These are phyloP conservation scores for Neoarthrinium moseri DNA, from an alignment of 2,329 filamentous ascomycete genomes.

Conservation along the genomic window DNA sequence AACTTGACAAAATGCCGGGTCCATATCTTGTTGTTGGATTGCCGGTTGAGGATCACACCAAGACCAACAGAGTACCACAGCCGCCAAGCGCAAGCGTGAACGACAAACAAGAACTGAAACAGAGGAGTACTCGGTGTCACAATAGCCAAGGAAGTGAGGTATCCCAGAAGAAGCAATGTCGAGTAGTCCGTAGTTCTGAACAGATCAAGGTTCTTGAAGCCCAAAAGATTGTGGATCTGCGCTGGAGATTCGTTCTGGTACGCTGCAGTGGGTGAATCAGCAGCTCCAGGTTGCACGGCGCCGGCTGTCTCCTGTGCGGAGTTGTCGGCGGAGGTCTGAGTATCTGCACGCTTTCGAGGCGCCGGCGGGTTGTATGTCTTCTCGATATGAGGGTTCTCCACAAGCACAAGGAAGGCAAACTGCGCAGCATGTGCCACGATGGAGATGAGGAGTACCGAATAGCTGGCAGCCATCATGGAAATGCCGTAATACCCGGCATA, in stretches of 20 bases:
- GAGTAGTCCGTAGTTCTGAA: constrained; percentile 84
- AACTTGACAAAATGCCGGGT: constrained; percentile 97
- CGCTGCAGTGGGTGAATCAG: constrained; percentile 17
- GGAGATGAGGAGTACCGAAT: constrained; percentile 95
- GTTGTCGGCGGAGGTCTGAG: constrained; percentile 15
- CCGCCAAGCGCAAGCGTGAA: constrained; percentile 79
- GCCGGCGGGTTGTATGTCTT: constrained; percentile 93
- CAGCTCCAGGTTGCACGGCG: constrained; percentile 14
- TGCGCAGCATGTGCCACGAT: constrained; percentile 92
- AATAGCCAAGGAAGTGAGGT: constrained; percentile 71
- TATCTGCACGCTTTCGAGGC: constrained; percentile 57
- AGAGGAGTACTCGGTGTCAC: constrained; percentile 74
- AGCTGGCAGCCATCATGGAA: constrained; percentile 96
- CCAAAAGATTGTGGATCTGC: constrained; percentile 80
- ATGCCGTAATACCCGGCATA: constrained; percentile 98
- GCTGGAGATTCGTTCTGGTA: constrained; percentile 47
- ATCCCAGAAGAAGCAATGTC: constrained; percentile 72
- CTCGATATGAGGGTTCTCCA: constrained; percentile 91
- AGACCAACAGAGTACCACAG: constrained; percentile 90
- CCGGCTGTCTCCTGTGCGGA: constrained; percentile 12
- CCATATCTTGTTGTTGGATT: constrained; percentile 91
- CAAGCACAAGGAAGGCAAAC: constrained; percentile 85
- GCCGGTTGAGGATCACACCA: constrained; percentile 77
- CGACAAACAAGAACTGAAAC: constrained; percentile 77
- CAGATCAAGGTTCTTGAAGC: constrained; percentile 79